Evolutionary conservation across 2,329 filamentous ascomycete species (phyloP).

Genomic region (Penicillium oxalicum): DNA sequence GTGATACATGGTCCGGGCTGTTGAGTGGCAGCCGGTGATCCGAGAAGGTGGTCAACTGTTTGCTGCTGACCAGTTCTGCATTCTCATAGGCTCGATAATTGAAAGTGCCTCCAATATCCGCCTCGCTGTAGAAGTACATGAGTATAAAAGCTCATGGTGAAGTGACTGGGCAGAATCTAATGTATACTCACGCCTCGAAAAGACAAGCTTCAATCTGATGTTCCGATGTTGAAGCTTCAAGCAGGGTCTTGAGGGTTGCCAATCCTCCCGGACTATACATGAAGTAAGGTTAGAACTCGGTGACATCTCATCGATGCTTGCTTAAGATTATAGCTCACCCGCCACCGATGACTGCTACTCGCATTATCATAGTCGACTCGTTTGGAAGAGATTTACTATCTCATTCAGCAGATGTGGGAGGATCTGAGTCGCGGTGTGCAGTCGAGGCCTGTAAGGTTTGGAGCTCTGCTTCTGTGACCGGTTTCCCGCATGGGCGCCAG

Average conservation of each 20-base stretch:
- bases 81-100: slow-evolving; percentile 12
- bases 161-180: not conserved
- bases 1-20: slow-evolving; percentile 10
- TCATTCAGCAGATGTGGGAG: not conserved
- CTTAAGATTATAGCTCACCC: not conserved
- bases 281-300: not conserved
- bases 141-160: not conserved
- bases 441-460: not conserved
- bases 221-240: slow-evolving; percentile 7
- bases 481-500: slow-evolving; percentile 1
- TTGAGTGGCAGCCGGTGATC: slow-evolving; percentile 12
- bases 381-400: not conserved
- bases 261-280: slow-evolving; percentile 7
- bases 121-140: not conserved
- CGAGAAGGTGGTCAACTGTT: slow-evolving; percentile 13
- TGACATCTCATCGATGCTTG: not conserved
- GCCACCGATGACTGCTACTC: slow-evolving; percentile 9
- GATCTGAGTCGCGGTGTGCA: not conserved
- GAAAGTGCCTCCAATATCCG: slow-evolving; percentile 11
- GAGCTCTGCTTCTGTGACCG: not conserved
- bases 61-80: slow-evolving; percentile 12
- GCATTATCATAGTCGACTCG: slow-evolving; percentile 2
- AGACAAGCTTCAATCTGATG: slow-evolving; percentile 10
- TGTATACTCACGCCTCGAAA: slow-evolving; percentile 8
- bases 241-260: slow-evolving; percentile 11